A percentile compares a stretch with the other conserved stretches of the same genome.
These are phyloP conservation scores for Choiromyces venosus DNA, from an alignment of 495 filamentous ascomycete species.

Conservation along the genomic window DNA sequence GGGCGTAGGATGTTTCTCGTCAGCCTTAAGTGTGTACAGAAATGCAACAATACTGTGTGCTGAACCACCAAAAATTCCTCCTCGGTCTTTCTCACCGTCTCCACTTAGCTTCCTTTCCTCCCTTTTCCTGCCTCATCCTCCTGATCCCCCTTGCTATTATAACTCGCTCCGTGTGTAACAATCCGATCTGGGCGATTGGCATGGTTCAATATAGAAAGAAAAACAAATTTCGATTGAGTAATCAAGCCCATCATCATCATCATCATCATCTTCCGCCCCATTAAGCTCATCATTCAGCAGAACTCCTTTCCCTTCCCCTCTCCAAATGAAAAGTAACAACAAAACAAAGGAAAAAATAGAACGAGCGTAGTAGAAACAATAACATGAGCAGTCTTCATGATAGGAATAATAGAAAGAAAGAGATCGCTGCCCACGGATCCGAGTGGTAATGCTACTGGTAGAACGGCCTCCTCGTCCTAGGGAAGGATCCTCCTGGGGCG, in stretches of 20 bases:
- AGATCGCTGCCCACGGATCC: not conserved
- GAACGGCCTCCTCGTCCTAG: not conserved
- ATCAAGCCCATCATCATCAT: not conserved
- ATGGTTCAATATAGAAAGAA: not conserved
- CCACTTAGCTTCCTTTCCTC: not conserved
- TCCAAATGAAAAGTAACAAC: not conserved
- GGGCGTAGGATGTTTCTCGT: not conserved
- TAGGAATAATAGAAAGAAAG: not conserved
- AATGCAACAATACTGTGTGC: not conserved
- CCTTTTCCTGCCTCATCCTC: not conserved
- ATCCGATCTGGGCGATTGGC: not conserved
- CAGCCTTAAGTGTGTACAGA: not conserved
- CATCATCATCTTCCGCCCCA: not conserved
- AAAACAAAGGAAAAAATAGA: not conserved
- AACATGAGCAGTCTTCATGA: not conserved
- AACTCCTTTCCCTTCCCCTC: not conserved
- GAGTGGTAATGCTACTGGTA: not conserved
- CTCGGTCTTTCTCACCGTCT: too few species aligned
- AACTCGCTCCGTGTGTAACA: not conserved
- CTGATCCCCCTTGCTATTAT: not conserved
- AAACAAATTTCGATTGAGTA: constrained; percentile 1
- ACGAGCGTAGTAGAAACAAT: not conserved
- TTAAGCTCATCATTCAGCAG: not conserved
- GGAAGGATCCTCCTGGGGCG: not conserved
- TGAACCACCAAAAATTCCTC: not conserved